phyloP scores from a whole-genome alignment of 352 stramenopile species.

The Halophytophthora polymorphica region DNA sequence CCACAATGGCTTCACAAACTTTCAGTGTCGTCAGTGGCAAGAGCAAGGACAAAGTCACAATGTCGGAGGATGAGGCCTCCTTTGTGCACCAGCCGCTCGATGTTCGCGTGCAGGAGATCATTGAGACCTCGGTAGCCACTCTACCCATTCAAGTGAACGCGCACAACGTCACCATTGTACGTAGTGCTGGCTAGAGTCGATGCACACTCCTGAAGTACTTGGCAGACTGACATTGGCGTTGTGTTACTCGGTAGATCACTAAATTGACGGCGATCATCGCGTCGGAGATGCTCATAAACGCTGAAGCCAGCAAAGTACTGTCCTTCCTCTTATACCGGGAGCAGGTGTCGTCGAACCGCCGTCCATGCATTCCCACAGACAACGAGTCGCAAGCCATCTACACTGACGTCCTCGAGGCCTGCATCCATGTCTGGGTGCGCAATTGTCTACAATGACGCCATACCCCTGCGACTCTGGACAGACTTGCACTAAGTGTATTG shows the following conservation, averaged over 20 bases:
- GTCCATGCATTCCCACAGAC: constrained; percentile 37
- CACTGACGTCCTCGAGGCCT: constrained; percentile 39
- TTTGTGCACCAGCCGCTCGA: constrained; percentile 13
- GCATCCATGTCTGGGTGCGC: constrained; percentile 28
- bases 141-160: constrained; percentile 34
- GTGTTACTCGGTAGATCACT: constrained; percentile 9
- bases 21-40: constrained; percentile 1
- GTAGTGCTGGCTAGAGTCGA: not conserved
- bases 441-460: no score
- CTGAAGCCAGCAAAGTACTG: constrained; percentile 38
- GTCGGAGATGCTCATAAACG: constrained; percentile 32
- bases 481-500: no score
- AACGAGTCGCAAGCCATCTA: constrained; percentile 34
- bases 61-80: constrained; percentile 6
- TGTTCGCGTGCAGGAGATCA: constrained; percentile 25
- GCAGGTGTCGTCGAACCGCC: constrained; percentile 38
- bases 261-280: constrained; percentile 28
- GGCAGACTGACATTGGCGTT: no score
- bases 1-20: constrained; percentile 11
- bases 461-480: no score
- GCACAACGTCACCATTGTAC: constrained; percentile 35
- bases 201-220: no score
- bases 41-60: not conserved
- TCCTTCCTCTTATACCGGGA: constrained; percentile 54
- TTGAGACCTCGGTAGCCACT: constrained; percentile 18